Percentiles rank a stretch among this genome's conserved stretches.
phyloP scores from a whole-genome alignment of 179 eudicot genomes.

The Pouteria campechiana region DNA sequence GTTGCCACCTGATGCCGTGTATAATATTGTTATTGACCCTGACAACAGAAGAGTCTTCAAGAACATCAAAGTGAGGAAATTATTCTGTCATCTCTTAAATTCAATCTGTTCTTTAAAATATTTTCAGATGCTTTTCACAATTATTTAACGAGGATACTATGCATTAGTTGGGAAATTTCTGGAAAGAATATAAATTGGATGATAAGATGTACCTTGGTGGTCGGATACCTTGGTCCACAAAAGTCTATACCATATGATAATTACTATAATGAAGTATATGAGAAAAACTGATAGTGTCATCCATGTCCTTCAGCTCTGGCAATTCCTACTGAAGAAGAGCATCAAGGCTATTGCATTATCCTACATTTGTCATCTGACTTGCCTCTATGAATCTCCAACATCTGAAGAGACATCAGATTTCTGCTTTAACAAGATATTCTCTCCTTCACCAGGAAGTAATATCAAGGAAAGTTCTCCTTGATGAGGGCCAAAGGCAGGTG shows the following conservation, averaged over 20 bases:
- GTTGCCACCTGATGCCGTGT: constrained; percentile 93
- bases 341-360: background rate
- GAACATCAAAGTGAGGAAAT: constrained; percentile 60
- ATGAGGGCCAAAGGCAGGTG: constrained; percentile 86
- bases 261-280: no score
- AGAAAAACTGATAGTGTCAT: background rate
- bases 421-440: constrained; percentile 3
- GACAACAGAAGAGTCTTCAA: constrained; percentile 93
- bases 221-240: no score
- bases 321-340: background rate
- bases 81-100: background rate
- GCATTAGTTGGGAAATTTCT: no score
- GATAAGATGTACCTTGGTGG: no score
- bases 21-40: constrained; percentile 85
- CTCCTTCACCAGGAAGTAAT: constrained; percentile 58
- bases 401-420: background rate
- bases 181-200: no score
- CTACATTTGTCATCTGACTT: background rate
- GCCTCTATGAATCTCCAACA: background rate
- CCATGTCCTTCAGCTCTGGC: background rate
- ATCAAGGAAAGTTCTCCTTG: constrained; percentile 68
- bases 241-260: no score
- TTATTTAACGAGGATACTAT: no score
- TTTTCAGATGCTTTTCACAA: no score
- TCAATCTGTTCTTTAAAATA: no score